A percentile compares a stretch with the other conserved stretches of the same genome.
These are phyloP conservation scores for Phytophthora pistaciae DNA, from an alignment of 352 stramenopile genomes.

Conservation along the genomic window DNA sequence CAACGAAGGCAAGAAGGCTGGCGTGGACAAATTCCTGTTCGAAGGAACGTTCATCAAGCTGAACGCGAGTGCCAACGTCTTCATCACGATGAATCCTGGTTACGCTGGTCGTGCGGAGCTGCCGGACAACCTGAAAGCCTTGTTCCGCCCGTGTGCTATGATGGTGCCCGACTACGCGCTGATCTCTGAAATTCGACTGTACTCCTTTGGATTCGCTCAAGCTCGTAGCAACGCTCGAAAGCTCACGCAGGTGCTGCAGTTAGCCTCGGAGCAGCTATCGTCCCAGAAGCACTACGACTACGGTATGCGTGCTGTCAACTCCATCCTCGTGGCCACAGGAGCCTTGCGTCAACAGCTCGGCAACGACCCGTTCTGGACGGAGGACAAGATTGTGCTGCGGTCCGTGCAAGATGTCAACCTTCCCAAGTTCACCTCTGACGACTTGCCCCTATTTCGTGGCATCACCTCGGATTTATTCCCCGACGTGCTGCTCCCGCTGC, in stretches of 20 bases:
- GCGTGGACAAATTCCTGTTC: slow-evolving; percentile 93
- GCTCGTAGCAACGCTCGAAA: slow-evolving; percentile 92
- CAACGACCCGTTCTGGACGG: slow-evolving; percentile 89
- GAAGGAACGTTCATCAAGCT: slow-evolving; percentile 95
- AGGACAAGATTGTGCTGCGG: slow-evolving; percentile 93
- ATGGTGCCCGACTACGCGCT: slow-evolving; percentile 97
- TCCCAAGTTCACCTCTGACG: slow-evolving; percentile 94
- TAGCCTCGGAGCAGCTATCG: slow-evolving; percentile 94
- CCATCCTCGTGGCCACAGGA: slow-evolving; percentile 94
- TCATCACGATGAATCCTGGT: slow-evolving; percentile 97
- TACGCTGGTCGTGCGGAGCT: slow-evolving; percentile 96
- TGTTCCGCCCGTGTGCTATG: slow-evolving; percentile 95
- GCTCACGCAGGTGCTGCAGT: slow-evolving; percentile 93
- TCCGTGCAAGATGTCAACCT: slow-evolving; percentile 96
- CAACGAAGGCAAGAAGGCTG: slow-evolving; percentile 91
- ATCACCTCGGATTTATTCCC: slow-evolving; percentile 96
- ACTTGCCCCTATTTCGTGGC: slow-evolving; percentile 93
- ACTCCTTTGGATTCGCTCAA: slow-evolving; percentile 94
- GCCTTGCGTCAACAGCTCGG: slow-evolving; percentile 91
- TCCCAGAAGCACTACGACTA: slow-evolving; percentile 97
- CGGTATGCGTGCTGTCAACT: slow-evolving; percentile 96
- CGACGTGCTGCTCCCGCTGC: slow-evolving; percentile 85
- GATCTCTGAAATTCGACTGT: slow-evolving; percentile 95
- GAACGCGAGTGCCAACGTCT: slow-evolving; percentile 93
- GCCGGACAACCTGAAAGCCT: slow-evolving; percentile 95